These are phyloP conservation scores for Acanthamoeba sp. DNA, from an alignment of 208 protist species.

Conservation along the genomic window DNA sequence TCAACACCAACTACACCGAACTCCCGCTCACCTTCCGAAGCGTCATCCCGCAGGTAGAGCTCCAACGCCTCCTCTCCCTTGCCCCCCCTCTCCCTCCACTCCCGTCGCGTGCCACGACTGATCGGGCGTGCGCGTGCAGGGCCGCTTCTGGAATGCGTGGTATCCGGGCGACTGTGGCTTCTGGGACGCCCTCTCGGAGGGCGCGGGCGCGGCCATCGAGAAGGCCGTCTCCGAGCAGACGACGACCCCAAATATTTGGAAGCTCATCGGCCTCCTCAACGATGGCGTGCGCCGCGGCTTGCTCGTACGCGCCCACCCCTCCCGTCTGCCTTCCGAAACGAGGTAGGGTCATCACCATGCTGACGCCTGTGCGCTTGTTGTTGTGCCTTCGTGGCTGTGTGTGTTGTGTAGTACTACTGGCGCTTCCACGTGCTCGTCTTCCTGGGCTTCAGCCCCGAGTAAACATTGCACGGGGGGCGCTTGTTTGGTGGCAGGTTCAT, in stretches of 20 bases:
- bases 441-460: neutral
- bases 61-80: neutral
- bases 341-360: no score
- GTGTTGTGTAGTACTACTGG: slow-evolving; percentile 31
- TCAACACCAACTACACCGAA: slow-evolving; percentile 70
- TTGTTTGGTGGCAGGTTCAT: no score
- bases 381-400: neutral
- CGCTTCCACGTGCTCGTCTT: slow-evolving; percentile 39
- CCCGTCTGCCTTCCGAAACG: neutral
- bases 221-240: slow-evolving; percentile 9
- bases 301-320: neutral
- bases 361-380: no score
- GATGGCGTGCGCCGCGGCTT: slow-evolving; percentile 11
- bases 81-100: neutral
- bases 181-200: slow-evolving; percentile 40
- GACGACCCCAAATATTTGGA: slow-evolving; percentile 28
- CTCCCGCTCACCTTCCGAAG: slow-evolving; percentile 31
- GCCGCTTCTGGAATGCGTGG: slow-evolving; percentile 17
- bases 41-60: neutral
- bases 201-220: neutral
- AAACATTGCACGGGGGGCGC: no score
- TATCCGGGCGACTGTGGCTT: slow-evolving; percentile 16
- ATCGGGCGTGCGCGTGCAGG: neutral
- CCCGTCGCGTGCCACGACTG: neutral
- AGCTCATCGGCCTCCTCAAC: slow-evolving; percentile 39